These are phyloP conservation scores for Heimioporus retisporus DNA, from an alignment of 1,284 basidiomycete species.

Conservation along the genomic window DNA sequence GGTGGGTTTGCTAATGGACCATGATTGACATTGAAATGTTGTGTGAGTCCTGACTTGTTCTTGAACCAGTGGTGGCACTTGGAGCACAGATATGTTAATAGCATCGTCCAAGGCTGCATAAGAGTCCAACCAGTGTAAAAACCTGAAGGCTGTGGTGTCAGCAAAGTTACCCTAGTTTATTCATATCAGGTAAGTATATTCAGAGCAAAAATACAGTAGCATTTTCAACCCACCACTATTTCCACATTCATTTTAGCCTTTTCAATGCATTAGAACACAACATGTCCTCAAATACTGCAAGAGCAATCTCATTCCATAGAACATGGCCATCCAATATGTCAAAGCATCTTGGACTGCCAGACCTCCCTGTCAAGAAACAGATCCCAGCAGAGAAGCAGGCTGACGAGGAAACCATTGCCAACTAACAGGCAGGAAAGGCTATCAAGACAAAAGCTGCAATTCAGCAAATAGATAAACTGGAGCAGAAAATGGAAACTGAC, in stretches of 20 bases:
- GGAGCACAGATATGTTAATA: neutral
- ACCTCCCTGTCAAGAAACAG: neutral
- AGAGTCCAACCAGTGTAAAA: no score
- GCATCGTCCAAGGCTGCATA: neutral
- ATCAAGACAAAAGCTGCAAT: neutral
- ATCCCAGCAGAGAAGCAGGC: neutral
- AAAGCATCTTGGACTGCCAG: neutral
- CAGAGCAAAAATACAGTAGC: neutral
- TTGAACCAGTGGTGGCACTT: neutral
- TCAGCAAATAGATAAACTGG: neutral
- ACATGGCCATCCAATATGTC: neutral
- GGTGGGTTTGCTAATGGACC: no score
- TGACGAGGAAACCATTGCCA: neutral
- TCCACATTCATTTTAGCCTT: neutral
- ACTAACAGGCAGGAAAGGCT: neutral
- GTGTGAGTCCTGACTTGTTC: neutral
- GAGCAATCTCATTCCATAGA: neutral
- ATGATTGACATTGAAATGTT: neutral
- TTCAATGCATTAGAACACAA: no score
- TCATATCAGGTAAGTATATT: neutral
- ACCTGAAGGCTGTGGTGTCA: neutral
- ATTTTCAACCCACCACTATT: neutral
- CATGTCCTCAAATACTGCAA: no score
- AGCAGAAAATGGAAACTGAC: neutral
- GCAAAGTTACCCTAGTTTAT: neutral